A percentile compares a stretch with the other conserved stretches of the same genome.
Conservation (phyloP, 2,329 filamentous ascomycete species). For the Talaromyces funiculosus region DNA sequence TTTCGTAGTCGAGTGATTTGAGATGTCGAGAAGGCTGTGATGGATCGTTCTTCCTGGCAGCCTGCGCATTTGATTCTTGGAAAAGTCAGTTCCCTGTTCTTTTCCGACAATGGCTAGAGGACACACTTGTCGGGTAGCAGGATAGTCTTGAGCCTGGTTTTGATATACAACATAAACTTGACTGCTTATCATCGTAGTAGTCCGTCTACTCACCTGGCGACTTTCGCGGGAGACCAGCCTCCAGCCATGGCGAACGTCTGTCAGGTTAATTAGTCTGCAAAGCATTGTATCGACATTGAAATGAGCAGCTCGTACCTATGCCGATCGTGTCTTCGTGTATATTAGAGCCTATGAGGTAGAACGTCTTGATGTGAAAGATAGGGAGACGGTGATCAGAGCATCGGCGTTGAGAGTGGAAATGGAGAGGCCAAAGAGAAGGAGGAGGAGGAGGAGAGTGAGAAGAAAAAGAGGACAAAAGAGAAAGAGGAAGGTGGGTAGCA, state of each 20-base stretch:
- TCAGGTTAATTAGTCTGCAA: background rate
- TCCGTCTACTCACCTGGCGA: background rate
- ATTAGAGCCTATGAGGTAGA: background rate
- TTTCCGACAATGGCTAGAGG: background rate
- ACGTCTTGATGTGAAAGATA: background rate
- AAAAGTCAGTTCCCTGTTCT: background rate
- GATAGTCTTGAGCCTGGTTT: background rate
- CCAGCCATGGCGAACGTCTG: constrained; percentile 3
- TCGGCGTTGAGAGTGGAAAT: background rate
- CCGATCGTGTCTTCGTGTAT: background rate
- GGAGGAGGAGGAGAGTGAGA: background rate
- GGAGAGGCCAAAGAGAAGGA: background rate
- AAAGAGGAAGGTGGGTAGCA: background rate
- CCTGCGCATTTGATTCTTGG: constrained; percentile 43
- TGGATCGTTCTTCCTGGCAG: constrained; percentile 39
- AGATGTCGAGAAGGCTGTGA: constrained; percentile 42
- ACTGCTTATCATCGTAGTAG: background rate
- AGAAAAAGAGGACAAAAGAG: background rate
- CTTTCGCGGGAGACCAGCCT: constrained; percentile 3
- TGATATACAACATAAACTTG: background rate
- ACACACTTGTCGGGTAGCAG: background rate
- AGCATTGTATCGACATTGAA: too few relatives aligned
- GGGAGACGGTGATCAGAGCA: background rate
- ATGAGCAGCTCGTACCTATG: background rate
- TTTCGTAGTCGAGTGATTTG: constrained; percentile 37